Conservation (phyloP, 805 yeast genomes). For the Clavispora fructus region DNA sequence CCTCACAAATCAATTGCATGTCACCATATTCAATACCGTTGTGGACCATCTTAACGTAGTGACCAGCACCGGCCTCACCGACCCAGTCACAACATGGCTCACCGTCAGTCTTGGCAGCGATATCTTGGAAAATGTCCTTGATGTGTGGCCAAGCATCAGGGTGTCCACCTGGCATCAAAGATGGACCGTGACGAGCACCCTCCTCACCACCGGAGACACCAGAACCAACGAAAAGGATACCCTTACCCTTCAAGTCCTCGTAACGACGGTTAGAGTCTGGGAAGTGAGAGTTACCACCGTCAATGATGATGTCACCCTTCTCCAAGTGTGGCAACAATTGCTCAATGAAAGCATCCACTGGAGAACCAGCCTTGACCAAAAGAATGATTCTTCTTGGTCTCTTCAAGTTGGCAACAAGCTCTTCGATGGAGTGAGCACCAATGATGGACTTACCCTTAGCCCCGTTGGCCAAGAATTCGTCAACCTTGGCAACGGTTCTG, state of each 20-base stretch:
- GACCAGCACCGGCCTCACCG: slow-evolving; percentile 99
- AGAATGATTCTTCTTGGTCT: slow-evolving; percentile 94
- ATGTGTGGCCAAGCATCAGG: slow-evolving; percentile 98
- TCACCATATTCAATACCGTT: slow-evolving; percentile 99
- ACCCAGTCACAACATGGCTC: slow-evolving; percentile 99
- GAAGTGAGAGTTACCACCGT: slow-evolving; percentile 99
- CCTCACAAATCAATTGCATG: slow-evolving; percentile 98
- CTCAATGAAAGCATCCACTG: slow-evolving; percentile 88
- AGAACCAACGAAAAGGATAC: slow-evolving; percentile 90
- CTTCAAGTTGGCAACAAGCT: slow-evolving; percentile 82
- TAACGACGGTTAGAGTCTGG: slow-evolving; percentile 97
- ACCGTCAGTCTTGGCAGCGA: slow-evolving; percentile 94
- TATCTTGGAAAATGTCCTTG: slow-evolving; percentile 92
- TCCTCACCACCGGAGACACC: slow-evolving; percentile 99
- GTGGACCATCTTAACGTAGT: slow-evolving; percentile 99
- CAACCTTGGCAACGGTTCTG: slow-evolving; percentile 96
- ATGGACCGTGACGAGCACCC: slow-evolving; percentile 99
- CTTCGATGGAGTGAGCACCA: slow-evolving; percentile 92
- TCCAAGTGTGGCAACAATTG: slow-evolving; percentile 89
- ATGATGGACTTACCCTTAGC: slow-evolving; percentile 96
- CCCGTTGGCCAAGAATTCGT: slow-evolving; percentile 86
- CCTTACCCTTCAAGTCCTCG: slow-evolving; percentile 82
- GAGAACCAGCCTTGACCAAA: slow-evolving; percentile 93
- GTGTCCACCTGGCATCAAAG: slow-evolving; percentile 99
- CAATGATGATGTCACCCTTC: slow-evolving; percentile 96